phyloP scores from a whole-genome alignment of 805 yeast species.

The Schwanniomyces polymorphus region DNA sequence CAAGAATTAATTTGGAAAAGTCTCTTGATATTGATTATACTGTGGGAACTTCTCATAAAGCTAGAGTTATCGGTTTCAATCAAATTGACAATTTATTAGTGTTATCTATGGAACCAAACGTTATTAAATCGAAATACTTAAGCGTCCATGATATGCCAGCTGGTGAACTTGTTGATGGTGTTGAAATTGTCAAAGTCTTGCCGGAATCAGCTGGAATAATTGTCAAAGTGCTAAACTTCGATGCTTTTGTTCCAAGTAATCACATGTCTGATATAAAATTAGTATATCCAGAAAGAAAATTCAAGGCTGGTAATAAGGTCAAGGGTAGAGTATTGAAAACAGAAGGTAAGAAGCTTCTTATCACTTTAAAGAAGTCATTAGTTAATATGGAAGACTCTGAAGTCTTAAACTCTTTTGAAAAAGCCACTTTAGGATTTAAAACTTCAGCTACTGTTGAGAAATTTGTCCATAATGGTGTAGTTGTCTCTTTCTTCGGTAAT shows the following conservation, averaged over 20 bases:
- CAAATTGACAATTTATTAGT: constrained; percentile 63
- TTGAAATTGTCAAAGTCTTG: constrained; percentile 54
- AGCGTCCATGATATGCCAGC: constrained; percentile 70
- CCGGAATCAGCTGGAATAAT: constrained; percentile 63
- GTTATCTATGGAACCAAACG: constrained; percentile 66
- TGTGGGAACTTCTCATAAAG: constrained; percentile 66
- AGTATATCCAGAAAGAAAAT: constrained; percentile 89
- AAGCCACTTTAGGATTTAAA: constrained; percentile 45
- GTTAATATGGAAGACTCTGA: constrained; percentile 64
- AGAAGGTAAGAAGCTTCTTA: constrained; percentile 48
- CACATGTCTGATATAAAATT: constrained; percentile 86
- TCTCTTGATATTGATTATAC: constrained; percentile 50
- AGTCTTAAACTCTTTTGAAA: constrained; percentile 40
- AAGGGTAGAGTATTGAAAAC: constrained; percentile 68
- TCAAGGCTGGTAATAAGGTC: constrained; percentile 79
- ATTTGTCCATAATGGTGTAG: constrained; percentile 74
- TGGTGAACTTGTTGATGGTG: constrained; percentile 62
- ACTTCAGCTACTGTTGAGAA: constrained; percentile 74
- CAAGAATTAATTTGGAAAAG: constrained; percentile 58
- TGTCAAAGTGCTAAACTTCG: constrained; percentile 66
- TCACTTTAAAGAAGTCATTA: constrained; percentile 83
- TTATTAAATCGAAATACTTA: constrained; percentile 65
- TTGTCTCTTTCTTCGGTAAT: constrained; percentile 79
- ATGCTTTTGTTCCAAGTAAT: constrained; percentile 68
- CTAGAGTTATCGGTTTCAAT: constrained; percentile 76